Percentiles rank a stretch among this genome's conserved stretches.
phyloP scores from a whole-genome alignment of 805 yeast species.

The Jamesozyma spencerorum region DNA sequence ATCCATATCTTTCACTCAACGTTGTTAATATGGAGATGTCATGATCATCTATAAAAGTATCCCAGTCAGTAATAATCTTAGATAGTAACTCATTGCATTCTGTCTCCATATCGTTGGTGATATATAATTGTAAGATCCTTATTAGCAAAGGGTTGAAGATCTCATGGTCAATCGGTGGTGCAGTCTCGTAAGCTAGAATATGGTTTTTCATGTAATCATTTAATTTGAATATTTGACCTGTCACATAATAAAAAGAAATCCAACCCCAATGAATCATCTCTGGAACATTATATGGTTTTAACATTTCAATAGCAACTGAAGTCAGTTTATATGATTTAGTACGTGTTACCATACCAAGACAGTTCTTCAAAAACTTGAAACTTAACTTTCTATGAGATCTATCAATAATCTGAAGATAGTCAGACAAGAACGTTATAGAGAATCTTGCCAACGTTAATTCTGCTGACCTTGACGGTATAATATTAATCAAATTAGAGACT shows the following conservation, averaged over 20 bases:
- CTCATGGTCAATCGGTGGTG: neutral
- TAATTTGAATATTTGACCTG: slow-evolving; percentile 15
- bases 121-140: slow-evolving; percentile 3
- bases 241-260: slow-evolving; percentile 17
- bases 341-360: slow-evolving; percentile 10
- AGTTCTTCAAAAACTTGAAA: slow-evolving; percentile 13
- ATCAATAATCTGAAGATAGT: slow-evolving; percentile 5
- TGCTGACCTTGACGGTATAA: slow-evolving; percentile 7
- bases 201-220: slow-evolving; percentile 2
- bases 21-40: slow-evolving; percentile 7
- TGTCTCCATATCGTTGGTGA: slow-evolving; percentile 5
- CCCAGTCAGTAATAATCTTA: neutral
- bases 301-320: slow-evolving; percentile 1
- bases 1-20: slow-evolving; percentile 12
- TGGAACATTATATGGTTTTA: neutral
- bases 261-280: slow-evolving; percentile 5
- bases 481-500: slow-evolving; percentile 19
- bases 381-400: neutral
- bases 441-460: slow-evolving; percentile 13
- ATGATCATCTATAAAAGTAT: slow-evolving; percentile 7
- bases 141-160: slow-evolving; percentile 5
- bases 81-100: neutral
- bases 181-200: neutral
- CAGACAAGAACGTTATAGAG: slow-evolving; percentile 12
- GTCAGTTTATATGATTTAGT: slow-evolving; percentile 13